phyloP scores from a whole-genome alignment of 306 rosid genomes.

The Cucumis melo region DNA sequence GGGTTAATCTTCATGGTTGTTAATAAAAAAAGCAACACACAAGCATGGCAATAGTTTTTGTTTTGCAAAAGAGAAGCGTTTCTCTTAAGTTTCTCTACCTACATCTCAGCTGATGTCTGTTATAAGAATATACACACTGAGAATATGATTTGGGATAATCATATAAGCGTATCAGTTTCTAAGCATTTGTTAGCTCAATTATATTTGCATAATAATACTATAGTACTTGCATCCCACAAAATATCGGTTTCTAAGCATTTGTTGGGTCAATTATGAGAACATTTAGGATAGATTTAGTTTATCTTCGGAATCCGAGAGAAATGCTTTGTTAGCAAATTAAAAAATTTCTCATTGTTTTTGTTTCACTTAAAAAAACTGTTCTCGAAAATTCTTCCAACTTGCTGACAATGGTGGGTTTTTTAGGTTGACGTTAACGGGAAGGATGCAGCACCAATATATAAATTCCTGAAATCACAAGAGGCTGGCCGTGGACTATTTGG shows the following conservation, averaged over 20 bases:
- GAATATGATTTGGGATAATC: too few relatives aligned
- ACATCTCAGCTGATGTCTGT: not conserved
- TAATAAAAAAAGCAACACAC: not conserved
- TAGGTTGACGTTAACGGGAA: constrained; percentile 83
- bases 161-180: not conserved
- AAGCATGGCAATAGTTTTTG: not conserved
- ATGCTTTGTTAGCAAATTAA: not conserved
- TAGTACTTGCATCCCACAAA: not conserved
- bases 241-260: not conserved
- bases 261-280: not conserved
- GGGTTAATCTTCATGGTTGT: not conserved
- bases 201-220: not conserved
- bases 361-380: not conserved
- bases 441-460: constrained; percentile 52
- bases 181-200: too few relatives aligned
- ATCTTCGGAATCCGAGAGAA: not conserved
- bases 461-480: constrained; percentile 53
- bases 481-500: constrained; percentile 77
- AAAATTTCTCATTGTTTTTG: not conserved
- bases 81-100: not conserved
- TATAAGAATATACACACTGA: not conserved
- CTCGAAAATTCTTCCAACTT: not conserved
- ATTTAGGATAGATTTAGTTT: not conserved
- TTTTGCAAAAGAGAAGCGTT: not conserved
- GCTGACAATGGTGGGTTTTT: not conserved